Evolutionary conservation across 805 yeast genomes (phyloP).

Genomic region (Lachancea thermotolerans): DNA sequence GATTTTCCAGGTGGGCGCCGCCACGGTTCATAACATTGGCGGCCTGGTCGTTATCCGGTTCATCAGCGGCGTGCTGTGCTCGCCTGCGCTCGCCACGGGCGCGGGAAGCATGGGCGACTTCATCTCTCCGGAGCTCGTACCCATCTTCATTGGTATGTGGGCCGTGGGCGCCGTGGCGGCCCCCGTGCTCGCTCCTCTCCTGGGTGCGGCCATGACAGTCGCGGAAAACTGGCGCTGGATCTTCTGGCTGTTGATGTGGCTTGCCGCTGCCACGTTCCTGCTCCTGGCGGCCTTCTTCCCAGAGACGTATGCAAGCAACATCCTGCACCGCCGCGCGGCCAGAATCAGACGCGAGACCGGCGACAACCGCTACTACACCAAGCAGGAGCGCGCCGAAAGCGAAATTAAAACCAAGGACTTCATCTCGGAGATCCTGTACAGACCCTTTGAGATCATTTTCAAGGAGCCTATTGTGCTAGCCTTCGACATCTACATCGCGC

Average conservation of each 20-base stretch:
- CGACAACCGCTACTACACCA: conserved; percentile 37
- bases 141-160: conserved; percentile 47
- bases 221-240: conserved; percentile 48
- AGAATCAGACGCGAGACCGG: conserved; percentile 45
- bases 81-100: conserved; percentile 35
- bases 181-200: conserved; percentile 49
- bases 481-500: conserved; percentile 44
- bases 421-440: conserved; percentile 34
- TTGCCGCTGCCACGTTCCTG: conserved; percentile 35
- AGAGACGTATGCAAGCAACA: conserved; percentile 41
- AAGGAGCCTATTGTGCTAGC: conserved; percentile 52
- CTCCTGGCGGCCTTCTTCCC: conserved; percentile 39
- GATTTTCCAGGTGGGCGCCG: conserved; percentile 51
- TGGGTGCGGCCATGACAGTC: conserved; percentile 42
- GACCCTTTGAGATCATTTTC: conserved; percentile 43
- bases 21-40: conserved; percentile 43
- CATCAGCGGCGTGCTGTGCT: conserved; percentile 47
- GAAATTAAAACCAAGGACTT: conserved; percentile 16
- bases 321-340: conserved; percentile 41
- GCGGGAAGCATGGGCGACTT: conserved; percentile 53
- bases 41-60: conserved; percentile 46
- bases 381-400: conserved; percentile 33
- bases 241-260: conserved; percentile 44
- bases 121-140: conserved; percentile 35
- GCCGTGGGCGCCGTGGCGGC: conserved; percentile 48